phyloP scores from a whole-genome alignment of 2,329 filamentous ascomycete species.

The Diaporthe nobilis region DNA sequence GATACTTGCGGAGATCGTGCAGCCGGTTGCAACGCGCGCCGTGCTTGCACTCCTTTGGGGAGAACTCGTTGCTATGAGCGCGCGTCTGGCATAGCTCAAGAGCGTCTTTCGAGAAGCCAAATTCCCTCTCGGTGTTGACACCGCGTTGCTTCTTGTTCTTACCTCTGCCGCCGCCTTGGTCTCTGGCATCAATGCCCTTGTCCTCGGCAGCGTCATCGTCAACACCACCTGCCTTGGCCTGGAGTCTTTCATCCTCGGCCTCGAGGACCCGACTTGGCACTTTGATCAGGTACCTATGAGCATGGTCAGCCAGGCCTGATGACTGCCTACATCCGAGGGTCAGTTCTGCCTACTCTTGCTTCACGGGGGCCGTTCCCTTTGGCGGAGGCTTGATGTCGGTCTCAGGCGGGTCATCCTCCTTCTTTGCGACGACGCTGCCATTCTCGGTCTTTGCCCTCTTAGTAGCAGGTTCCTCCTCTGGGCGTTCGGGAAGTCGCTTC shows the following conservation, averaged over 20 bases:
- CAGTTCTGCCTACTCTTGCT: slow-evolving; percentile 73
- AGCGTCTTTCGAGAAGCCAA: slow-evolving; percentile 84
- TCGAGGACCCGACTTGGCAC: slow-evolving; percentile 47
- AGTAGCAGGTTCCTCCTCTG: slow-evolving; percentile 52
- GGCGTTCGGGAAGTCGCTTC: slow-evolving; percentile 39
- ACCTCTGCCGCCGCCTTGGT: slow-evolving; percentile 48
- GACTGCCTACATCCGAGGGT: not conserved
- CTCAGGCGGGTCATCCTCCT: slow-evolving; percentile 63
- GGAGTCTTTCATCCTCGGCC: slow-evolving; percentile 38
- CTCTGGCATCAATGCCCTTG: slow-evolving; percentile 48
- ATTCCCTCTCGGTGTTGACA: slow-evolving; percentile 87
- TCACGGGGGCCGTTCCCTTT: slow-evolving; percentile 70
- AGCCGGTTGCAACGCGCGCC: slow-evolving; percentile 85
- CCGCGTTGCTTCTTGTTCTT: slow-evolving; percentile 70
- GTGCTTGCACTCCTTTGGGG: slow-evolving; percentile 81
- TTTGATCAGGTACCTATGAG: slow-evolving; percentile 59
- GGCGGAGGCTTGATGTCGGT: slow-evolving; percentile 16
- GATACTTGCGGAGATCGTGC: slow-evolving; percentile 89
- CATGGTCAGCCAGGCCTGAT: slow-evolving; percentile 38
- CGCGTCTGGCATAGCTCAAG: slow-evolving; percentile 84
- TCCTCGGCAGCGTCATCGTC: slow-evolving; percentile 67
- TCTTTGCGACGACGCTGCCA: slow-evolving; percentile 46
- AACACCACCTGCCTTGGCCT: slow-evolving; percentile 45
- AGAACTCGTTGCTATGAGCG: slow-evolving; percentile 82
- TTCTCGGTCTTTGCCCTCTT: slow-evolving; percentile 61